Base-by-base conservation (phyloP, 1,139 yeast genomes). In the Saccharomyces hybrid region DNA sequence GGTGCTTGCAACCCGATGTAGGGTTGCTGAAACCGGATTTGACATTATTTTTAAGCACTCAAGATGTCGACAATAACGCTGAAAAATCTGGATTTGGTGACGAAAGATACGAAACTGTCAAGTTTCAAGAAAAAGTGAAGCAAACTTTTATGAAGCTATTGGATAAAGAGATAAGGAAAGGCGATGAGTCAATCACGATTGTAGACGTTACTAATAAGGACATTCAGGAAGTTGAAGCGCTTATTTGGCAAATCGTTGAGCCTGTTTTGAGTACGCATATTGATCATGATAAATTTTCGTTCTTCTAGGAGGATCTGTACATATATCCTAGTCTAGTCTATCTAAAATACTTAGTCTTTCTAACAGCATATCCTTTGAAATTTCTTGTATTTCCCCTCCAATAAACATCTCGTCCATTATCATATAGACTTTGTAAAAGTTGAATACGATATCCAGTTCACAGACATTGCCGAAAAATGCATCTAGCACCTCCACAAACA, bases 21-120 rank as follows among this genome's bases (percentile, higher is more conserved):
- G 99, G 99, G 0, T 76, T 95, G 23, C 93, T 96, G 1, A 80
- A 76, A 59, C 99, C 99, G 0, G 99, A 95, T 68, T 58, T 86
- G 53, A 86, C 93, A 0, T 57, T 95, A 1, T 95, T 93, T 61
- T 73, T 95, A 56, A 85, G 89, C 27, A 79, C 89, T 51, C 75
- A 70, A 29, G 76, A 76, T 28, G 64, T 75, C 46, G 76, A 74
- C 2, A 84, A 82, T 38, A 71, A 77, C 49, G 65, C 73, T 16
- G 63, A 69, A 13, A 76, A 99, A 54, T 83, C 82, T 20, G 96
- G 96, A 1, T 95, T 87, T 76, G 99, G 99, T 23, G 85, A 83
- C 27, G 99, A 95, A 70, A 74, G 97, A 55, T 95, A 95, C 70
- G 99, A 95, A 67, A 78, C 77, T 47, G 69, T 71, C 7, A 83